Base-by-base conservation (phyloP, 2,329 filamentous ascomycete genomes). In the Neonectria ditissima region DNA sequence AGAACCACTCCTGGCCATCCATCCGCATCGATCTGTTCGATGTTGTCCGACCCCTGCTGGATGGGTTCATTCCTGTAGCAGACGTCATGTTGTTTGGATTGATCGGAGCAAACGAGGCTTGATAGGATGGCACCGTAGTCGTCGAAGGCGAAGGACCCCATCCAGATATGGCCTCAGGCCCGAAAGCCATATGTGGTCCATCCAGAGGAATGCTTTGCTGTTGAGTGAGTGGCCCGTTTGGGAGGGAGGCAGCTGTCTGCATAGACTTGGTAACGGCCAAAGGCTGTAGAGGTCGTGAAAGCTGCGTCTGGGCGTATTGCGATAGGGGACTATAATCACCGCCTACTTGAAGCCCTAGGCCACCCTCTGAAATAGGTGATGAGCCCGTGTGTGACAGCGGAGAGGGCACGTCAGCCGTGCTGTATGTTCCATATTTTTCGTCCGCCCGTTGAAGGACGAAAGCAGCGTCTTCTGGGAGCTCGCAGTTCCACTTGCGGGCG, bases 401-500 rank as follows among this genome's bases (percentile, higher is more conserved):
- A 2, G 88, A 89, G 2, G 86, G 84, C 7, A 89, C 83, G 55
- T 90, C 88, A 0, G 85, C 84, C 56, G 86, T 86, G 73, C 81
- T 88, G 70, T 91, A 94, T 2, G 86, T 86, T 1, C 93, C 93
- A 78, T 92, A 97, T 78, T 91, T 95, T 47, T 87, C 83, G 73
- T 97, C 92, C 2, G 93, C 91, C 37, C 93, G 87, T 52, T 89
- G 84, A n/a, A 98, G 85, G 2, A 97, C 89, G 2, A 85, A 80
- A 0, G 87, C 84, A 0, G 94, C 95, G 78, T 98, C 95, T 63
- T 93, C 90, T 0, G 96, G 95, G 10, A 98, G 79, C 59, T 93
- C 89, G 45, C 97, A 91, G 18, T 90, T 91, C 94, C 96, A 98
- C 73, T 96, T 96, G n/a, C 89, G 87, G 1, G 91, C 91, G 13